A percentile compares a stretch with the other conserved stretches of the same genome.
phyloP scores from a whole-genome alignment of 371 early-diverging fungal genomes.

The Rhizopus delemar region DNA sequence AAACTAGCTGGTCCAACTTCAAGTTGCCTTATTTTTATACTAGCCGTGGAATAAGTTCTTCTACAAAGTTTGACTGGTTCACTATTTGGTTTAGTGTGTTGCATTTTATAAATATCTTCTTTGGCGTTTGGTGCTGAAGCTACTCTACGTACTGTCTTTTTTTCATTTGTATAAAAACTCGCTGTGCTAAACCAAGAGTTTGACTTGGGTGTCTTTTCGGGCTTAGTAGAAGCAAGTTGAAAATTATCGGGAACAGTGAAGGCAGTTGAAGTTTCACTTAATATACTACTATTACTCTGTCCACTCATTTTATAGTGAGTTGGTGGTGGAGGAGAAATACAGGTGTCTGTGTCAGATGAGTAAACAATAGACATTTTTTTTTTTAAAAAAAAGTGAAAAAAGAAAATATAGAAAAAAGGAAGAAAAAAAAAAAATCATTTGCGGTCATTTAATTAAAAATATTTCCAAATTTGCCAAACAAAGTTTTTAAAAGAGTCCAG shows the following conservation, averaged over 20 bases:
- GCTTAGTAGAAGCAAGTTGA: slow-evolving; percentile 15
- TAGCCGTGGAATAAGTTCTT: slow-evolving; percentile 74
- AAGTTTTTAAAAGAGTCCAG: not conserved
- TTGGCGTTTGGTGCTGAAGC: slow-evolving; percentile 64
- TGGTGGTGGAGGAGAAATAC: slow-evolving; percentile 22
- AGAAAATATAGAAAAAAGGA: not conserved
- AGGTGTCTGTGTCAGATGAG: slow-evolving; percentile 21
- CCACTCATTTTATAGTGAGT: slow-evolving; percentile 20
- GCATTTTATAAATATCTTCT: slow-evolving; percentile 5
- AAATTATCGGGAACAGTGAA: slow-evolving; percentile 47
- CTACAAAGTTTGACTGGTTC: slow-evolving; percentile 30
- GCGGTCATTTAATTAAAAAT: not conserved
- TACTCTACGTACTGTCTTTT: slow-evolving; percentile 52
- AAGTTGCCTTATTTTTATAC: slow-evolving; percentile 71
- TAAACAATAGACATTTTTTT: slow-evolving; percentile 17
- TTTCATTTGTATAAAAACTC: slow-evolving; percentile 19
- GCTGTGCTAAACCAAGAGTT: slow-evolving; percentile 48
- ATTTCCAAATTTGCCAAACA: not conserved
- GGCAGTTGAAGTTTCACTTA: slow-evolving; percentile 11
- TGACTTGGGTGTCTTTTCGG: slow-evolving; percentile 37
- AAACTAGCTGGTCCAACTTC: slow-evolving; percentile 86
- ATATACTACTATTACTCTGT: slow-evolving; percentile 10
- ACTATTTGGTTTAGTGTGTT: slow-evolving; percentile 9
- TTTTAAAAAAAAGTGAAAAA: not conserved
- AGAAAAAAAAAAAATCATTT: not conserved